Conservation (phyloP, 2,329 filamentous ascomycete species). For the Aspergillus fructus region DNA sequence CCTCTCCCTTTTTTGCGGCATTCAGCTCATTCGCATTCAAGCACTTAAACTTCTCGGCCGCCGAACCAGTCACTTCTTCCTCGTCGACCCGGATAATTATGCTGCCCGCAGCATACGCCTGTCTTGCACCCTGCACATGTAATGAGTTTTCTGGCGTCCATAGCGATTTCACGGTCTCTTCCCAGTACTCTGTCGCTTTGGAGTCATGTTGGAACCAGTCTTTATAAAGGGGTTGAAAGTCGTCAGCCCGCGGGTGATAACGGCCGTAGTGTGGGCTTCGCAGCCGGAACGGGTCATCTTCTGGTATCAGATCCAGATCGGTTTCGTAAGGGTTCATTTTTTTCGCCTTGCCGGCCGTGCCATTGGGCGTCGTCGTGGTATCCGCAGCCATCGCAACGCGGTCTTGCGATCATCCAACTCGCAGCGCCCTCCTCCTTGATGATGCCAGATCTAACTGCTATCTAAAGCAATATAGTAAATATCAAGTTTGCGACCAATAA, state of each 20-base stretch:
- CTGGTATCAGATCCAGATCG: slow-evolving; percentile 28
- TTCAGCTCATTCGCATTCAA: slow-evolving; percentile 39
- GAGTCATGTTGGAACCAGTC: slow-evolving; percentile 34
- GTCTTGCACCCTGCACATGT: slow-evolving; percentile 29
- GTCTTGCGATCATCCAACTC: neutral
- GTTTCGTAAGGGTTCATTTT: slow-evolving; percentile 37
- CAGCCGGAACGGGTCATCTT: slow-evolving; percentile 34
- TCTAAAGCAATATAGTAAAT: neutral
- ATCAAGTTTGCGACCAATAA: too few species aligned
- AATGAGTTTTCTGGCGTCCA: slow-evolving; percentile 34
- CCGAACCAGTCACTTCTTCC: slow-evolving; percentile 23
- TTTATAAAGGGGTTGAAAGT: slow-evolving; percentile 36
- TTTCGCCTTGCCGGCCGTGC: slow-evolving; percentile 13
- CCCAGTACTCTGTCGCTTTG: slow-evolving; percentile 35
- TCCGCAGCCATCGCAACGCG: slow-evolving; percentile 21
- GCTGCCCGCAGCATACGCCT: slow-evolving; percentile 37
- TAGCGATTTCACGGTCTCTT: slow-evolving; percentile 30
- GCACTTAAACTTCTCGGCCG: slow-evolving; percentile 32
- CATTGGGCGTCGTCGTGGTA: slow-evolving; percentile 24
- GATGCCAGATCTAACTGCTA: neutral
- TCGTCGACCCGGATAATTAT: slow-evolving; percentile 39
- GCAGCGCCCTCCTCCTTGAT: neutral
- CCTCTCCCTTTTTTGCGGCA: slow-evolving; percentile 35
- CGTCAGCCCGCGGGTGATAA: slow-evolving; percentile 31
- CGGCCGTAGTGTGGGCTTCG: slow-evolving; percentile 36